Evolutionary conservation across 768 basidiomycete species (phyloP), one percentile per base, ranked within the genome.

Genomic region (Mycena filopes): DNA sequence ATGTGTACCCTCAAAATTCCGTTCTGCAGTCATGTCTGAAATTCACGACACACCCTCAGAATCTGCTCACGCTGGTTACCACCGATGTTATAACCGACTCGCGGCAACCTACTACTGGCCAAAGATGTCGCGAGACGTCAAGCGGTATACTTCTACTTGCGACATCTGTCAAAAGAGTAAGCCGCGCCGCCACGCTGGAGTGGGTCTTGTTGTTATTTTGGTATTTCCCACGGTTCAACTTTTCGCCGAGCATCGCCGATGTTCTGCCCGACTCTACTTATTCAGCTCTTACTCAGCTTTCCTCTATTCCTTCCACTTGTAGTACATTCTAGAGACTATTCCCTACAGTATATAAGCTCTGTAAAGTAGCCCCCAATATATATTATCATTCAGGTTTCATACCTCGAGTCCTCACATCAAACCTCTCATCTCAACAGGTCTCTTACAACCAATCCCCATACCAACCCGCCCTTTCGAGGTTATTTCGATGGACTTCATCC

Each of bases 401-500:
- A n/a, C n/a, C n/a, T n/a, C n/a, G n/a, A n/a, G n/a, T n/a, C n/a
- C n/a, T n/a, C n/a, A n/a, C n/a, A n/a, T n/a, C n/a, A n/a, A n/a
- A n/a, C n/a, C n/a, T n/a, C n/a, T n/a, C n/a, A n/a, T n/a, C n/a
- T n/a, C n/a, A n/a, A n/a, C n/a, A n/a, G n/a, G n/a, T 0, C 23
- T 73, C 10, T 60, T 83, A 26, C 68, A 75, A 42, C 74, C 78
- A n/a, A 70, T 81, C 60, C 72, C 72, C n/a, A 74, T 80, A 23
- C 80, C 80, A 1, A 12, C 55, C 2, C 65, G 63, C 48, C 80
- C 78, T 0, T 81, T 77, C 50, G 65, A 75, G 53, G 68, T 72
- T 0, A 70, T 81, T 4, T 63, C 68, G 0, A 77, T 81, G 73
- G 80, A 81, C 49, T 77, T 79, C 21, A 76, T 83, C 0, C 72